Percentiles rank a stretch among this genome's conserved stretches.
phyloP scores from a whole-genome alignment of 768 basidiomycete genomes.

The Hericium erinaceus region DNA sequence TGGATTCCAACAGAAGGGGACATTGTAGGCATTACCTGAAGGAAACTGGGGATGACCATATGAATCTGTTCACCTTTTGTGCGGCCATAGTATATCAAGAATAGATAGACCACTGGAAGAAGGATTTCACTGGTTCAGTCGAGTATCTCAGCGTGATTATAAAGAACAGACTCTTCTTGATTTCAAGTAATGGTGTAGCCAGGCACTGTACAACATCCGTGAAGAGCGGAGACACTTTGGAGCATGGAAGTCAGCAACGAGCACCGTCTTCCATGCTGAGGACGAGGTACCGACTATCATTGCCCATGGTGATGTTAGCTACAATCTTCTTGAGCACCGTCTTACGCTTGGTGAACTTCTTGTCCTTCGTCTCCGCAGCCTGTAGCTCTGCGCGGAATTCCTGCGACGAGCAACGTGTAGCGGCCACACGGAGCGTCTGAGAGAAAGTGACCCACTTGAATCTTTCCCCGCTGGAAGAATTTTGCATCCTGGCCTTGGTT shows the following conservation, averaged over 20 bases:
- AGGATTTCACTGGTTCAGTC: neutral
- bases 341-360: constrained; percentile 90
- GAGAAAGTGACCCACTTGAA: constrained; percentile 49
- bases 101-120: constrained; percentile 86
- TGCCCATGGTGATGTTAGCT: constrained; percentile 99
- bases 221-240: constrained; percentile 84
- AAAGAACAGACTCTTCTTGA: constrained; percentile 85
- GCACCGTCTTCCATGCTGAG: neutral
- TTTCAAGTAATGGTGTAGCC: constrained; percentile 90
- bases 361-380: constrained; percentile 91
- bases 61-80: constrained; percentile 90
- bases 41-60: constrained; percentile 5
- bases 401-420: constrained; percentile 25
- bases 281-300: constrained; percentile 70
- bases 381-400: constrained; percentile 89
- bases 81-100: constrained; percentile 93
- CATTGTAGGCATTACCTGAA: constrained; percentile 1
- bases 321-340: constrained; percentile 94
- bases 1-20: no score
- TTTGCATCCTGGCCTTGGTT: constrained; percentile 75
- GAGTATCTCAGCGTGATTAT: no score
- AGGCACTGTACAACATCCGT: constrained; percentile 94
- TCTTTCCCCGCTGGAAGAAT: constrained; percentile 87
- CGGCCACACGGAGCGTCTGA: neutral
- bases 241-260: constrained; percentile 15